Evolutionary conservation across 2,329 filamentous ascomycete species (phyloP), one percentile per base, ranked within the genome.

Genomic region (Neofusicoccum umdonicola): DNA sequence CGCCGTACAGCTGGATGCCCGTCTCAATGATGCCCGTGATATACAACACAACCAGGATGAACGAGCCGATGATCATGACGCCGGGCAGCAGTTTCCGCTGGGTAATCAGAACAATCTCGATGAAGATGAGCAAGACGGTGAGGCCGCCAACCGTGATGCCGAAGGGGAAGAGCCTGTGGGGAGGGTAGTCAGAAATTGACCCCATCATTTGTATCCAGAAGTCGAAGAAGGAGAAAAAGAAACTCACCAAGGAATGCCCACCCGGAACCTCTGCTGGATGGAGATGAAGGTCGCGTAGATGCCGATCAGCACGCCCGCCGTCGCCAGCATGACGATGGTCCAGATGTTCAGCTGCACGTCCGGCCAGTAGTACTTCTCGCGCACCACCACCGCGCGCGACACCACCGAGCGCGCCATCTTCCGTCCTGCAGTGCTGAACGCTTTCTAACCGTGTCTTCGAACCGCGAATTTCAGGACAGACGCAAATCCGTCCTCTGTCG

Each of bases 301-400:
- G 7, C 87, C 87, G 1, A 88, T 77, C 63, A 87, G 82, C 61
- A 83, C 82, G 31, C 84, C 81, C 11, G 85, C 85, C 1, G 83
- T 82, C 0, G 81, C 83, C 15, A 88, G 79, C 73, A 88, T 87
- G 68, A 88, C 79, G 69, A 88, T 83, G 62, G 86, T 84, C 87
- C 87, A 89, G 70, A 87, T 76, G 71, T 88, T 88, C 68, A 89
- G 81, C 70, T 88, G 86, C 56, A 85, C 79, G 74, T 88, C 86
- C 2, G 87, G 87, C 87, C 87, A 89, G 77, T 83, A 84, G 78
- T 88, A 88, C 70, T 82, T 81, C 68, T 82, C 75, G 35, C 80
- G 78, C 42, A 82, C 78, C 52, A 82, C 75, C 19, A 81, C 76
- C 51, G 74, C 77, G 12, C 73, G 74, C 50, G 73, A 72, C 51